A percentile compares a stretch with the other conserved stretches of the same genome.
These are phyloP conservation scores for Teratosphaeria viscida DNA, from an alignment of 2,329 filamentous ascomycete genomes.

Conservation along the genomic window DNA sequence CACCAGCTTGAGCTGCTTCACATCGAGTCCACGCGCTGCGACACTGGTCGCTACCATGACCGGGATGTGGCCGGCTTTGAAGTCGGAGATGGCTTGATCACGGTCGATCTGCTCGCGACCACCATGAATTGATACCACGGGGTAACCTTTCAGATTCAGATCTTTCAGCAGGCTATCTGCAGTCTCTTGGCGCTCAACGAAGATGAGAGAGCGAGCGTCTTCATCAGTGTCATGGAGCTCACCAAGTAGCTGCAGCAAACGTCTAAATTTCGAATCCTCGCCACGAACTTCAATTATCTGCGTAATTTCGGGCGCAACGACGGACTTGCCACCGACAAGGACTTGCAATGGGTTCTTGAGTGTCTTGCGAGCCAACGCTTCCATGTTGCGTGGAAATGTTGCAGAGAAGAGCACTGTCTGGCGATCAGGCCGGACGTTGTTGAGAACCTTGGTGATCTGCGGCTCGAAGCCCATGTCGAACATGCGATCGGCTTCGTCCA, in stretches of 20 bases:
- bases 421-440: conserved; percentile 79
- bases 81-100: conserved; percentile 84
- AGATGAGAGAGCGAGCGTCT: conserved; percentile 74
- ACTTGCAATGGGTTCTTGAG: conserved; percentile 81
- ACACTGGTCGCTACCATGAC: conserved; percentile 92
- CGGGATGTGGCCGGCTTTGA: conserved; percentile 82
- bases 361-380: conserved; percentile 79
- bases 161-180: conserved; percentile 49
- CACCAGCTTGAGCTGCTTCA: conserved; percentile 90
- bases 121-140: conserved; percentile 87
- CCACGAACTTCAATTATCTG: conserved; percentile 83
- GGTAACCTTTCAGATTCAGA: conserved; percentile 73
- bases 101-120: conserved; percentile 90
- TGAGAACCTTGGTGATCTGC: conserved; percentile 93
- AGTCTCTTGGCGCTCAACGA: conserved; percentile 28
- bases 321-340: conserved; percentile 73
- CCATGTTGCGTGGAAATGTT: conserved; percentile 90
- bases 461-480: conserved; percentile 99
- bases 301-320: conserved; percentile 62
- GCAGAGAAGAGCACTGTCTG: conserved; percentile 95
- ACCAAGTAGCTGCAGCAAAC: conserved; percentile 75
- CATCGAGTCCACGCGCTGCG: conserved; percentile 86
- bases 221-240: conserved; percentile 79
- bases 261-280: conserved; percentile 72
- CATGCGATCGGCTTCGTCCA: conserved; percentile 97